Evolutionary conservation across 768 basidiomycete species (phyloP).

Genomic region (Psilocybe cyanescens): DNA sequence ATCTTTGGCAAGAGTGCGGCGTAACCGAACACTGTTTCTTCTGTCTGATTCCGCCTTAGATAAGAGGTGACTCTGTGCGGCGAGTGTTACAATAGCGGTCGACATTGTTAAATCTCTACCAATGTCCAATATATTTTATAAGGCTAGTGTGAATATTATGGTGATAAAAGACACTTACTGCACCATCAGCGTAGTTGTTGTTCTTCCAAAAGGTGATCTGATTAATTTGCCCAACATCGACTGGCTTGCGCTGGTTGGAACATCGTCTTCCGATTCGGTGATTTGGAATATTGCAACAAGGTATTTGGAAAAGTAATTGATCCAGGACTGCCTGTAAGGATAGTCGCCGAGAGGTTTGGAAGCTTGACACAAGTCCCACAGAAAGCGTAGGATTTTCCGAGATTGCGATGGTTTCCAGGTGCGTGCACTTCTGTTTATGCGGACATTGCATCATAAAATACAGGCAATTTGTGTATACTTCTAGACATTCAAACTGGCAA

Average conservation of each 20-base stretch:
- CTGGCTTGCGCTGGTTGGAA: too few species aligned
- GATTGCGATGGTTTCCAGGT: not conserved
- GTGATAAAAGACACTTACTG: too few species aligned
- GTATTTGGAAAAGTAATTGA: too few species aligned
- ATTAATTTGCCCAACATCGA: too few species aligned
- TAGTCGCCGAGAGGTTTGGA: too few species aligned
- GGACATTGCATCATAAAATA: not conserved
- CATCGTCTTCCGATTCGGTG: too few species aligned
- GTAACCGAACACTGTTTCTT: not conserved
- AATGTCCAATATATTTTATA: too few species aligned
- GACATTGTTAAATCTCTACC: not conserved
- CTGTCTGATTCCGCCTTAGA: not conserved
- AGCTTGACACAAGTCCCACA: not conserved
- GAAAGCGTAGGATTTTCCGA: not conserved
- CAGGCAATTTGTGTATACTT: not conserved
- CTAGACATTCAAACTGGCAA: not conserved
- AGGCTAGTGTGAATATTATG: too few species aligned
- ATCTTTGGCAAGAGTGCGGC: not conserved
- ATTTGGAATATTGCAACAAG: too few species aligned
- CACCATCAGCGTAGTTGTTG: too few species aligned
- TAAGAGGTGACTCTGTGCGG: not conserved
- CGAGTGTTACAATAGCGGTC: not conserved
- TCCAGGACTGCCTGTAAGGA: too few species aligned
- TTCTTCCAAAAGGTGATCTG: too few species aligned
- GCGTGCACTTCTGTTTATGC: not conserved